A percentile compares a stretch with the other conserved stretches of the same genome.
These are phyloP conservation scores for Golubevia sp. DNA, from an alignment of 1,284 basidiomycete species.

Conservation along the genomic window DNA sequence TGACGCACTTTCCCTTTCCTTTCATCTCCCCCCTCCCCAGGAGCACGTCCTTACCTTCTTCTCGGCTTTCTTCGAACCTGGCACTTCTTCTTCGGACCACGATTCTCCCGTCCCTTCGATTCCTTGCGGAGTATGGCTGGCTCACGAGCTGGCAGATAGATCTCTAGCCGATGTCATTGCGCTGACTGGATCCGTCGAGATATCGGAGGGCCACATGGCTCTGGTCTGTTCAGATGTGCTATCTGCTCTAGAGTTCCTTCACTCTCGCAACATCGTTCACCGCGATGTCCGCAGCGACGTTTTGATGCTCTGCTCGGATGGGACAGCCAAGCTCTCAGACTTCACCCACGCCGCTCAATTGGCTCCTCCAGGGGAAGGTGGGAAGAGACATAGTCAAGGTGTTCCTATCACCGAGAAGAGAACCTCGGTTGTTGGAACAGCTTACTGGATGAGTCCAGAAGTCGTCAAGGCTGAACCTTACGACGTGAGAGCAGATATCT, in stretches of 20 bases:
- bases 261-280: constrained; percentile 27
- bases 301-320: constrained; percentile 30
- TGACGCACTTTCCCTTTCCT: too few relatives aligned
- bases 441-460: constrained; percentile 56
- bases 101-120: neutral
- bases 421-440: constrained; percentile 35
- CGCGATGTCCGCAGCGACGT: constrained; percentile 45
- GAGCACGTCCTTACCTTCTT: constrained; percentile 32
- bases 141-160: constrained; percentile 37
- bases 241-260: constrained; percentile 32
- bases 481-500: constrained; percentile 36
- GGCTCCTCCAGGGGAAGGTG: constrained; percentile 2
- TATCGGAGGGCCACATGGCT: constrained; percentile 31
- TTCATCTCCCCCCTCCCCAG: too few relatives aligned
- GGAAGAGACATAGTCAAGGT: too few relatives aligned
- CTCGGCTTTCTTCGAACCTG: constrained; percentile 20
- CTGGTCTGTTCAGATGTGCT: constrained; percentile 32
- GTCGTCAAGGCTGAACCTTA: constrained; percentile 39
- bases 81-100: constrained; percentile 1
- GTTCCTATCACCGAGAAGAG: constrained; percentile 1
- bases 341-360: constrained; percentile 42
- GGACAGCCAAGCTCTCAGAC: constrained; percentile 38
- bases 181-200: constrained; percentile 18
- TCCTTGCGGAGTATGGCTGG: constrained; percentile 28
- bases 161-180: constrained; percentile 40